Evolutionary conservation across 768 basidiomycete genomes (phyloP).

Genomic region (Podaxis pistillaris): DNA sequence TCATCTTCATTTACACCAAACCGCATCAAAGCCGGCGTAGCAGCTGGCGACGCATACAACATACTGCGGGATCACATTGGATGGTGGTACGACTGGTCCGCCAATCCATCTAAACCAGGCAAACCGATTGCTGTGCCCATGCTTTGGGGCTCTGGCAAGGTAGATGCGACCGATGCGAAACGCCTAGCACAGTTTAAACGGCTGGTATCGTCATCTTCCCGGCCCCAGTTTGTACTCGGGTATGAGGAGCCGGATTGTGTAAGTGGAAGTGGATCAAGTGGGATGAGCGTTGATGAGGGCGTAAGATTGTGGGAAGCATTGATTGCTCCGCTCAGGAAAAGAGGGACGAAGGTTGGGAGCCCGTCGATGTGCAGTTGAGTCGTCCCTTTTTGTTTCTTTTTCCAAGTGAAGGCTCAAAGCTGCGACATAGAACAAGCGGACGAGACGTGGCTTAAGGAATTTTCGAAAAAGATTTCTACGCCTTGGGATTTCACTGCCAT

Average conservation of each 20-base stretch:
- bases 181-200: slow-evolving; percentile 36
- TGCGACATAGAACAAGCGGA: slow-evolving; percentile 39
- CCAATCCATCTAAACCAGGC: slow-evolving; percentile 38
- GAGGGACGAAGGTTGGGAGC: slow-evolving; percentile 40
- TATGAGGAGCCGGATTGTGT: slow-evolving; percentile 50
- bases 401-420: not conserved
- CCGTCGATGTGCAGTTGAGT: slow-evolving; percentile 50
- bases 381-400: not conserved
- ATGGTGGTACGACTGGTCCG: slow-evolving; percentile 52
- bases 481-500: slow-evolving; percentile 47
- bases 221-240: slow-evolving; percentile 40
- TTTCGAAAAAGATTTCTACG: slow-evolving; percentile 35
- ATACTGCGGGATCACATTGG: slow-evolving; percentile 40
- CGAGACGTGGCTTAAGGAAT: slow-evolving; percentile 45
- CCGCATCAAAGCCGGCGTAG: slow-evolving; percentile 44
- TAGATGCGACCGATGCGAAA: slow-evolving; percentile 36
- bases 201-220: slow-evolving; percentile 19
- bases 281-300: slow-evolving; percentile 40
- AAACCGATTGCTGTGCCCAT: slow-evolving; percentile 41
- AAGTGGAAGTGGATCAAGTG: slow-evolving; percentile 42
- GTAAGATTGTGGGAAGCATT: slow-evolving; percentile 38
- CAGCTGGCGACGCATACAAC: slow-evolving; percentile 42
- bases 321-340: slow-evolving; percentile 39
- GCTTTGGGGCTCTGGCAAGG: slow-evolving; percentile 45
- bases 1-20: slow-evolving; percentile 34